Evolutionary conservation across 805 yeast species (phyloP).

Genomic region (Zygosaccharomyces bailii): DNA sequence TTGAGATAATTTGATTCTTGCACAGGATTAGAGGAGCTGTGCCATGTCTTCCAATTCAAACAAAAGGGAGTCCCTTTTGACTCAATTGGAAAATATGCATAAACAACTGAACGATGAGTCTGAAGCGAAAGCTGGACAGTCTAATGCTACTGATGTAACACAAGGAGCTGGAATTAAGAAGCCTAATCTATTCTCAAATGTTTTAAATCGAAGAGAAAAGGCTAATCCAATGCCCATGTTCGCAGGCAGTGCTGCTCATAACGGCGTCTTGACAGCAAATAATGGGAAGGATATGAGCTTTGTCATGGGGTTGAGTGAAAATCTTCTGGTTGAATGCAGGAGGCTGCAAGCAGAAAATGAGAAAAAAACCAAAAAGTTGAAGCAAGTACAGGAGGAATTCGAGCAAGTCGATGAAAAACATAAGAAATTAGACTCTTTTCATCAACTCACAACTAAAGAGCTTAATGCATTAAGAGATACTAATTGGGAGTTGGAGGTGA

Average conservation of each 20-base stretch:
- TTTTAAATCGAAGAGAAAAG: constrained; percentile 18
- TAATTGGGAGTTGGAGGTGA: constrained; percentile 63
- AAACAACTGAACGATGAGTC: constrained; percentile 19
- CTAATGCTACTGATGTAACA: constrained; percentile 4
- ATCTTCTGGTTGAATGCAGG: constrained; percentile 65
- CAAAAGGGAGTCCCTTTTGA: constrained; percentile 15
- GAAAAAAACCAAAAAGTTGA: constrained; percentile 43
- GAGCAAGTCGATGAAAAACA: constrained; percentile 29
- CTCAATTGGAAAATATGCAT: constrained; percentile 28
- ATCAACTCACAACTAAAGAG: constrained; percentile 15
- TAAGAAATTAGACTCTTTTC: constrained; percentile 20
- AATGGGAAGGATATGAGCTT: constrained; percentile 64
- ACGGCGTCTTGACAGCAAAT: constrained; percentile 28
- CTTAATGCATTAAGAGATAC: constrained; percentile 46
- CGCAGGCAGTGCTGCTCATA: constrained; percentile 24
- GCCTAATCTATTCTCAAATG: constrained; percentile 14
- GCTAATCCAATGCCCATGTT: constrained; percentile 23
- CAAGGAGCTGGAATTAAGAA: constrained; percentile 9
- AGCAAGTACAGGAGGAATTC: constrained; percentile 43
- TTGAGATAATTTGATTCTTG: not conserved
- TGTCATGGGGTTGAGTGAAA: constrained; percentile 71
- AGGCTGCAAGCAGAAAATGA: constrained; percentile 63
- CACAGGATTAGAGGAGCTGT: too few species aligned
- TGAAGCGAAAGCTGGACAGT: constrained; percentile 7
- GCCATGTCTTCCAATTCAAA: constrained; percentile 11